phyloP scores from a whole-genome alignment of 2,329 filamentous ascomycete species.

The Arthrobotrys megalospora region DNA sequence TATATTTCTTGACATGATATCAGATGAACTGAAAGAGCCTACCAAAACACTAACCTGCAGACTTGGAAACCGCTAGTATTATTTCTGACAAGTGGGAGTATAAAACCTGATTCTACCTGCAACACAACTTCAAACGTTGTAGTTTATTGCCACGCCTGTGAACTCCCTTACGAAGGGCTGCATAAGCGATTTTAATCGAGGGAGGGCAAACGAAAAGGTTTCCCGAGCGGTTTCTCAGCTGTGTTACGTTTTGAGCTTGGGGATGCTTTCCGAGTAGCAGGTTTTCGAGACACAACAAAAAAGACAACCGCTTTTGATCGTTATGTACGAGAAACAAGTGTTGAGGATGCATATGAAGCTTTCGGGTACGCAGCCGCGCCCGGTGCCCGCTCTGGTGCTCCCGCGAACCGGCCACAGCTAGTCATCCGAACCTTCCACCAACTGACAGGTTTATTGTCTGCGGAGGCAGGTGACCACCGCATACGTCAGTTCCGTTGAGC shows the following conservation, averaged over 20 bases:
- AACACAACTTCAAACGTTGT: constrained; percentile 60
- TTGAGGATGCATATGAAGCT: constrained; percentile 13
- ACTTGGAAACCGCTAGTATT: constrained; percentile 21
- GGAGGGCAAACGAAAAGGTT: constrained; percentile 14
- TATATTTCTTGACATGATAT: background rate
- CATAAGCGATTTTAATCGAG: constrained; percentile 49
- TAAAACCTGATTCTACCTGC: constrained; percentile 47
- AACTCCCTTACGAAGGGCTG: constrained; percentile 45
- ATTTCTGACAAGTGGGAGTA: constrained; percentile 10
- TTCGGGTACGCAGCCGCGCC: background rate
- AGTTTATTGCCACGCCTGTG: constrained; percentile 40
- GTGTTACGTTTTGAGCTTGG: background rate
- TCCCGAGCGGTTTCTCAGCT: constrained; percentile 12
- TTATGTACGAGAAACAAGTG: background rate
- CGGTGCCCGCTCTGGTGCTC: background rate
- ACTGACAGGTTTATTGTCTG: background rate
- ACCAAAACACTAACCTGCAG: constrained; percentile 14
- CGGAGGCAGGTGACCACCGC: constrained; percentile 3
- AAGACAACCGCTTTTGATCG: background rate
- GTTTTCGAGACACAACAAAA: background rate
- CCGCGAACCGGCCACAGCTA: background rate
- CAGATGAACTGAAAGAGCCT: background rate
- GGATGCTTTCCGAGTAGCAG: background rate
- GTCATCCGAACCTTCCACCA: background rate
- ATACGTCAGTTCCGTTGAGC: constrained; percentile 30